phyloP scores from a whole-genome alignment of 2,329 filamentous ascomycete species.

The Helotiales sp. region DNA sequence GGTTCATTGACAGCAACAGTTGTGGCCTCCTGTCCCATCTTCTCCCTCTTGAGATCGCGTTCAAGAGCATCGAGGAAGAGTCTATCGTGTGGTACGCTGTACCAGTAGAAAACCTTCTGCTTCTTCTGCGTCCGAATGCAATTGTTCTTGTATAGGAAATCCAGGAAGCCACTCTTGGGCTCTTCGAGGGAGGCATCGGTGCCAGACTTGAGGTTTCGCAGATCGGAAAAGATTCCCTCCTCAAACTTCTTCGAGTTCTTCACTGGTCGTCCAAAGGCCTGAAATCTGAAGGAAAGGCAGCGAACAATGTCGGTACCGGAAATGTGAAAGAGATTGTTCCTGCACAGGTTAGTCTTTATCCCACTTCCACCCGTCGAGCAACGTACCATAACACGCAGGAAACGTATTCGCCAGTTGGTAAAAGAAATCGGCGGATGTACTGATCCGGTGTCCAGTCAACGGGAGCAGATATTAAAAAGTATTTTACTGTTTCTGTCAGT shows the following conservation, averaged over 20 bases:
- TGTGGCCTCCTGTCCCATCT: conserved; percentile 98
- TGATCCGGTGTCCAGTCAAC: conserved; percentile 98
- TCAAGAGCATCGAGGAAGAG: conserved; percentile 97
- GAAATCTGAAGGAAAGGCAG: conserved; percentile 97
- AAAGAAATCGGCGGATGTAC: conserved; percentile 92
- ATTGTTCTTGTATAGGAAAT: conserved; percentile 99
- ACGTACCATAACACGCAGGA: conserved; percentile 91
- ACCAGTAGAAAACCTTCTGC: conserved; percentile 99
- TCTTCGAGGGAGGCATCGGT: conserved; percentile 98
- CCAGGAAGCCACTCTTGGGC: conserved; percentile 96
- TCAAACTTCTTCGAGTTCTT: conserved; percentile 99
- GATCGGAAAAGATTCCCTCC: conserved; percentile 98
- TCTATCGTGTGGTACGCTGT: conserved; percentile 96
- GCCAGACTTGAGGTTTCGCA: conserved; percentile 97
- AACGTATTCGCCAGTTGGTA: conserved; percentile 98
- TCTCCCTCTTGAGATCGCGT: conserved; percentile 96
- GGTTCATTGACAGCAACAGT: conserved; percentile 97
- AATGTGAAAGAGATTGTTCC: conserved; percentile 99
- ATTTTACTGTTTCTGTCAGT: conserved; percentile 74
- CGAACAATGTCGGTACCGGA: conserved; percentile 98
- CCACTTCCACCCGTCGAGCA: neutral
- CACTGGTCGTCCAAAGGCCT: conserved; percentile 95
- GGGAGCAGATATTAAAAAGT: conserved; percentile 97
- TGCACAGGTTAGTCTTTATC: conserved; percentile 46
- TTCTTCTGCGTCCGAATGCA: conserved; percentile 99